These are phyloP conservation scores for Caryopteris hybrid DNA, from an alignment of 305 asterid species.

Conservation along the genomic window DNA sequence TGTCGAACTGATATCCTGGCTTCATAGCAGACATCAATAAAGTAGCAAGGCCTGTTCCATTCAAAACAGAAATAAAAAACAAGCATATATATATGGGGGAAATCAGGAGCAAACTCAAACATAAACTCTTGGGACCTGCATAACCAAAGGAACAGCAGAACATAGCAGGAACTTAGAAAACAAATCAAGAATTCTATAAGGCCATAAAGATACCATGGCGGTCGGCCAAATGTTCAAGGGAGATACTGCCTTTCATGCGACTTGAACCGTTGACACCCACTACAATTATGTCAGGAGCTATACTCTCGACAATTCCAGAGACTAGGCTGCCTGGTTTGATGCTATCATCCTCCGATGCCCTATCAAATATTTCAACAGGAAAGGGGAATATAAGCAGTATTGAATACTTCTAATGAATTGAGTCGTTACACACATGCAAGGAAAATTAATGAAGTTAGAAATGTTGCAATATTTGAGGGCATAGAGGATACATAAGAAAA, in stretches of 20 bases:
- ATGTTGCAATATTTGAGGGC: neutral
- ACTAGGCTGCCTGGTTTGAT: conserved; percentile 70
- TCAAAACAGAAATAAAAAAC: conserved; percentile 22
- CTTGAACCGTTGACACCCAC: conserved; percentile 49
- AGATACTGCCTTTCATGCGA: conserved; percentile 66
- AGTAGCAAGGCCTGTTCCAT: conserved; percentile 62
- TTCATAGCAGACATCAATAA: conserved; percentile 56
- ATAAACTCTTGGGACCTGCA: conserved; percentile 8
- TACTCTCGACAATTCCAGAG: conserved; percentile 77
- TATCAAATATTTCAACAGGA: conserved; percentile 19
- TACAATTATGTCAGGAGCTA: conserved; percentile 52
- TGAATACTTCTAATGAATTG: conserved; percentile 10
- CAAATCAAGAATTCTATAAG: neutral
- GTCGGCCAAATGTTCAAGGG: conserved; percentile 84
- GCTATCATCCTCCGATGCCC: conserved; percentile 48
- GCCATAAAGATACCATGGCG: conserved; percentile 55
- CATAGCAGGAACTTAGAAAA: conserved; percentile 5
- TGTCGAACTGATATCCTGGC: conserved; percentile 82
- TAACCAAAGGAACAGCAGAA: conserved; percentile 6
- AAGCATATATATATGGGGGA: neutral
- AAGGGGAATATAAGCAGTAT: neutral
- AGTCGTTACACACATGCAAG: neutral
- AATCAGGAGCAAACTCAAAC: neutral
- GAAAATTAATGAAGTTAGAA: conserved; percentile 2
- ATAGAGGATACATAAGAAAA: neutral